phyloP scores from a whole-genome alignment of 306 rosid genomes.

The Castanea crenata region DNA sequence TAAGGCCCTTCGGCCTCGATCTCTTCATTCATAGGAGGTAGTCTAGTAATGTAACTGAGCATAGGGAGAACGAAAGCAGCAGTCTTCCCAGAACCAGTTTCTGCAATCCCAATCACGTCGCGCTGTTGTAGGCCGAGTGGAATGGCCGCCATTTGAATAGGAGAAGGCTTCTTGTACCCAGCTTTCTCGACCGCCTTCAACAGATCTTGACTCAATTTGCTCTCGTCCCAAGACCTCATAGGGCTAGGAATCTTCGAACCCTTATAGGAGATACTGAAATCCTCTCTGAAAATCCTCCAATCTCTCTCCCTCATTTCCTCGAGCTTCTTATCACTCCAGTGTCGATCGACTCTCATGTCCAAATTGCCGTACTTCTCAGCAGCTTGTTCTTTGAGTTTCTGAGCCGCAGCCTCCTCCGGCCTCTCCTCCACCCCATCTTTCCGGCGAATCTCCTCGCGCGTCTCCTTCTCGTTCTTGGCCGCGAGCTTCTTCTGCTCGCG shows the following conservation, averaged over 20 bases:
- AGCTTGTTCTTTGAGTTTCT: conserved; percentile 77
- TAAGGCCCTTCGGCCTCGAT: conserved; percentile 92
- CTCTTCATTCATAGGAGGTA: conserved; percentile 88
- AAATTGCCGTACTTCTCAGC: conserved; percentile 72
- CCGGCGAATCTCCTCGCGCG: conserved; percentile 62
- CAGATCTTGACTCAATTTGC: conserved; percentile 61
- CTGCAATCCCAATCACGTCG: conserved; percentile 84
- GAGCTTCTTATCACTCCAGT: conserved; percentile 88
- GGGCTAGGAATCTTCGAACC: conserved; percentile 90
- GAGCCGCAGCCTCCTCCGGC: conserved; percentile 87
- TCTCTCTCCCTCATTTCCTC: conserved; percentile 89
- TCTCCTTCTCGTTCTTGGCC: conserved; percentile 83
- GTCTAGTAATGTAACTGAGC: conserved; percentile 75
- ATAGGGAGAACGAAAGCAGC: conserved; percentile 96
- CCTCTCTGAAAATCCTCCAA: conserved; percentile 90
- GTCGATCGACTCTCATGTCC: conserved; percentile 89
- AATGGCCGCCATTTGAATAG: conserved; percentile 94
- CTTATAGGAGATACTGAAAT: conserved; percentile 75
- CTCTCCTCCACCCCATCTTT: conserved; percentile 81
- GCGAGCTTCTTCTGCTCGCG: conserved; percentile 95
- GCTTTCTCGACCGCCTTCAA: conserved; percentile 81
- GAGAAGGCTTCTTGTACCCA: conserved; percentile 88
- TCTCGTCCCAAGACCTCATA: conserved; percentile 77
- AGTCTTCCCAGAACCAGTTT: conserved; percentile 92
- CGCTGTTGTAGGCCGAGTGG: conserved; percentile 86